Conservation (phyloP, 73 alveolate species). For the Chromera velia region DNA sequence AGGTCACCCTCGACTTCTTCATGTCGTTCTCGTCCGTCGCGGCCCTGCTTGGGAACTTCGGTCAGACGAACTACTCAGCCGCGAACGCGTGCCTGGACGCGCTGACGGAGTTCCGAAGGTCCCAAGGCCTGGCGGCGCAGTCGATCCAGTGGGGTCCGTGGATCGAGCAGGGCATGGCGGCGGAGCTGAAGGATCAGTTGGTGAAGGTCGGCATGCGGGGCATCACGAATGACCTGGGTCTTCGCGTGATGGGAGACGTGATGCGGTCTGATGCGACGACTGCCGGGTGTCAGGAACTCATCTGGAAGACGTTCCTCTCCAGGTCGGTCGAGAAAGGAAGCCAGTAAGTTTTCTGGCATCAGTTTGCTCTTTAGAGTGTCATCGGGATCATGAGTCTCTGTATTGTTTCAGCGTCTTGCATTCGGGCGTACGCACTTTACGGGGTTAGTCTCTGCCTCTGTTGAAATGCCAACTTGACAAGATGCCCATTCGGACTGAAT, state of each 20-base stretch:
- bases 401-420: no score
- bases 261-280: not conserved
- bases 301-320: not conserved
- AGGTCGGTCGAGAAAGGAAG: not conserved
- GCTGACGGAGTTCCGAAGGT: not conserved
- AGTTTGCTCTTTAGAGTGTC: no score
- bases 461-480: no score
- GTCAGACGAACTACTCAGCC: not conserved
- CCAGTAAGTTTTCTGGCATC: no score
- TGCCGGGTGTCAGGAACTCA: not conserved
- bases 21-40: no score
- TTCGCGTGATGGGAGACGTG: not conserved
- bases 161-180: slow-evolving; percentile 47
- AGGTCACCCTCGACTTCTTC: no score
- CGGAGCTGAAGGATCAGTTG: not conserved
- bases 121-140: not conserved
- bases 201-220: not conserved
- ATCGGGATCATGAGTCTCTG: no score
- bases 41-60: no score
- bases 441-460: no score
- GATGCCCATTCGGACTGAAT: no score
- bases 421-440: no score
- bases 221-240: not conserved
- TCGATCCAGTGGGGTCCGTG: slow-evolving; percentile 47
- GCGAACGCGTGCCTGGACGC: not conserved